A percentile compares a stretch with the other conserved stretches of the same genome.
Conservation (phyloP, 148 eudicot species). For the Rhododendron vialii region DNA sequence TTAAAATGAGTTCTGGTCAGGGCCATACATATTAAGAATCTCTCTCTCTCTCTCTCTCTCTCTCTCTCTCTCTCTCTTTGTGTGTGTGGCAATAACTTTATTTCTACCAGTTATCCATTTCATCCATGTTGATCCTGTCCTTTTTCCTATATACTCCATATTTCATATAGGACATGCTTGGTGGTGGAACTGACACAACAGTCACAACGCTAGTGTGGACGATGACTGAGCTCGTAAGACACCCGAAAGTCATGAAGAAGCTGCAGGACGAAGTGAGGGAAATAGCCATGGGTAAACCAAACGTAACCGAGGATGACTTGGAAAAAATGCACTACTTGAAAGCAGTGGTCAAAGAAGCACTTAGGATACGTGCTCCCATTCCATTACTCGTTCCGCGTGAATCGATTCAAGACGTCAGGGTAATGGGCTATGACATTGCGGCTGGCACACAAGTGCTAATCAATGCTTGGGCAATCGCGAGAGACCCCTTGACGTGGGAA, state of each 20-base stretch:
- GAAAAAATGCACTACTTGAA: constrained; percentile 34
- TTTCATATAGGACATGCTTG: constrained; percentile 34
- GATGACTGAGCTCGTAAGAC: constrained; percentile 36
- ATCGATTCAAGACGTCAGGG: constrained; percentile 17
- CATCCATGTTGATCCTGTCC: not conserved
- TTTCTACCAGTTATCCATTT: too few relatives aligned
- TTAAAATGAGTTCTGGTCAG: too few relatives aligned
- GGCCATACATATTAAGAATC: too few relatives aligned
- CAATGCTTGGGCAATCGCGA: constrained; percentile 36
- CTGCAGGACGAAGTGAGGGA: constrained; percentile 36
- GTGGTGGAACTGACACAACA: constrained; percentile 47
- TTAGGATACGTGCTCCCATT: constrained; percentile 27
- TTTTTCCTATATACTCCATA: not conserved
- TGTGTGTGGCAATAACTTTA: too few relatives aligned
- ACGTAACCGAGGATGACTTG: not conserved
- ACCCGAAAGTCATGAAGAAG: constrained; percentile 26
- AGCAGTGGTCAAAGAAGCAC: constrained; percentile 38
- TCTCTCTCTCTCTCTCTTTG: too few relatives aligned
- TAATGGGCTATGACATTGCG: constrained; percentile 34
- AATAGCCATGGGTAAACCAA: constrained; percentile 16
- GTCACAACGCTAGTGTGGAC: constrained; percentile 40
- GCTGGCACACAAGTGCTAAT: constrained; percentile 19
- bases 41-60: too few relatives aligned
- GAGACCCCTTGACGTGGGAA: constrained; percentile 29
- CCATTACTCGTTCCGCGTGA: constrained; percentile 24